Evolutionary conservation across 163 green algal species (phyloP).

Genomic region (Chlorella variabilis): DNA sequence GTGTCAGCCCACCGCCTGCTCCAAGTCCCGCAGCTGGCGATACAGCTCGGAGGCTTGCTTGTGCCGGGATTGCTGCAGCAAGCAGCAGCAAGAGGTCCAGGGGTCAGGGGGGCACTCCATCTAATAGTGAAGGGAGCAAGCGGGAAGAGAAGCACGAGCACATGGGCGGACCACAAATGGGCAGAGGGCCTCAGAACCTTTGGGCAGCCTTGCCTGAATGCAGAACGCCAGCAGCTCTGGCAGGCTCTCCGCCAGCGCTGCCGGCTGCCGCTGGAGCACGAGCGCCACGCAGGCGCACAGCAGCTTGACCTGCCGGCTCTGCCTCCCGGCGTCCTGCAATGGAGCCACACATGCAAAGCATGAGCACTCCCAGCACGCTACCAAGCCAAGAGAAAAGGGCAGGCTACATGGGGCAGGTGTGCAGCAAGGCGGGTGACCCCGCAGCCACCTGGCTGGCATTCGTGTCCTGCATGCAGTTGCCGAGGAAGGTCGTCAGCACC

Average conservation of each 20-base stretch:
- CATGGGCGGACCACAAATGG: no score
- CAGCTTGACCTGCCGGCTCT: slow-evolving; percentile 34
- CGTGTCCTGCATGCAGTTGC: slow-evolving; percentile 25
- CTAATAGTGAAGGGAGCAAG: no score
- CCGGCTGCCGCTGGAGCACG: slow-evolving; percentile 12
- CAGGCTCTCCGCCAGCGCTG: slow-evolving; percentile 9
- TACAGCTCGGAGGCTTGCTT: slow-evolving; percentile 29
- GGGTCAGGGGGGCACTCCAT: no score
- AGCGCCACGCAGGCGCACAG: slow-evolving; percentile 25
- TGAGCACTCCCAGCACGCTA: no score
- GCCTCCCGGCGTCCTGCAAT: slow-evolving; percentile 15
- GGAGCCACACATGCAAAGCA: no score
- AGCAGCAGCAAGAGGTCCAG: neutral
- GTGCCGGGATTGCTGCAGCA: slow-evolving; percentile 35
- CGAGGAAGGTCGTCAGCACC: slow-evolving; percentile 26
- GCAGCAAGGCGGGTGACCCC: no score
- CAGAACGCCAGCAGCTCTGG: slow-evolving; percentile 28
- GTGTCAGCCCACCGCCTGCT: neutral
- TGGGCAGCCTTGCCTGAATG: slow-evolving; percentile 25
- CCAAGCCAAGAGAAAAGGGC: no score
- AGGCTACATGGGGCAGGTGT: no score
- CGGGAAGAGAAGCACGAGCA: no score
- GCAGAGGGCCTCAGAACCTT: no score
- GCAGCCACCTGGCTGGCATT: neutral
- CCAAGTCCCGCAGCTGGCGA: slow-evolving; percentile 15